Evolutionary conservation across 441 rosid genomes (phyloP).

Genomic region (Adansonia gregorii): DNA sequence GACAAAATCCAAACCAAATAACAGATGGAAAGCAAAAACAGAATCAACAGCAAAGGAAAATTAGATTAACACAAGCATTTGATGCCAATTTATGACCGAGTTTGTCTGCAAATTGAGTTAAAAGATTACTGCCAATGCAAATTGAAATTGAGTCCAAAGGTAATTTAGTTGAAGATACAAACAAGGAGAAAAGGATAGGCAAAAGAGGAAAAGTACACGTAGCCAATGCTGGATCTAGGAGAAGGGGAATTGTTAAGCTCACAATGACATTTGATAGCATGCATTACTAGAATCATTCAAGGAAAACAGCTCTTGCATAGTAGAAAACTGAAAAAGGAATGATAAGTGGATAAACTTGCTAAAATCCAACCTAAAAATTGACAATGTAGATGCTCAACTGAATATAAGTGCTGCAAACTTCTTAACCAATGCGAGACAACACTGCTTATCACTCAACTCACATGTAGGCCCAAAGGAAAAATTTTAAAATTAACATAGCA

Average conservation of each 20-base stretch:
- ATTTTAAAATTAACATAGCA: not conserved
- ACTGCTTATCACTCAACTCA: not conserved
- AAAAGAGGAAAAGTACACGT: not conserved
- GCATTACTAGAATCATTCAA: constrained; percentile 1
- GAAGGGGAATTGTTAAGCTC: constrained; percentile 3
- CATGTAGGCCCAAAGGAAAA: not conserved
- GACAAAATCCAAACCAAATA: not conserved
- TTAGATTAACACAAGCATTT: not conserved
- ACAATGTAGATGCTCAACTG: not conserved
- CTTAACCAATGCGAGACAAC: not conserved
- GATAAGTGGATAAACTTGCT: not conserved
- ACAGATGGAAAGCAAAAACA: constrained; percentile 7
- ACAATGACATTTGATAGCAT: not conserved
- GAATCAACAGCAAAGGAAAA: not conserved
- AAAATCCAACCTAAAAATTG: constrained; percentile 4
- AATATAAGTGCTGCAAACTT: not conserved
- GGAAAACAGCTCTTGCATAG: not conserved
- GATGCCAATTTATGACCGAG: not conserved
- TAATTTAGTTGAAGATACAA: constrained; percentile 3
- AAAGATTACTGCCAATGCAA: not conserved
- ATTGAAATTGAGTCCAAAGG: not conserved
- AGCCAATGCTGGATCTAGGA: constrained; percentile 7
- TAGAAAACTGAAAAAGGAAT: constrained; percentile 1
- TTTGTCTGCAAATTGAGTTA: constrained; percentile 7
- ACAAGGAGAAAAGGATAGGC: not conserved